Conservation (phyloP, 805 yeast genomes). For the Vanderwaltozyma polyspora region DNA sequence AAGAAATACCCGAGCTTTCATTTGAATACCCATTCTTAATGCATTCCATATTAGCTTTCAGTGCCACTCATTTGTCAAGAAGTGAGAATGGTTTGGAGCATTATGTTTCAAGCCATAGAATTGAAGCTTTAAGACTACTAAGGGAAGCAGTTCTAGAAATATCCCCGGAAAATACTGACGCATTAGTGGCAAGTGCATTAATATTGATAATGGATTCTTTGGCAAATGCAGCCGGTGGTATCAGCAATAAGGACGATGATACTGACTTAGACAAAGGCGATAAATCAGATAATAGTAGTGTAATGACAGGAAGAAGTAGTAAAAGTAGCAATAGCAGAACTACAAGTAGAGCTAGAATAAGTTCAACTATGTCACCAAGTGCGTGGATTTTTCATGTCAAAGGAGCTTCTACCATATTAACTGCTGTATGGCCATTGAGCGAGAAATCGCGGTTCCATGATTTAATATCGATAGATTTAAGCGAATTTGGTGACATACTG, state of each 20-base stretch:
- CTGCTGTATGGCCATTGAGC: slow-evolving; percentile 91
- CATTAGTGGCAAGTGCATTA: slow-evolving; percentile 84
- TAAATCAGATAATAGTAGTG: neutral
- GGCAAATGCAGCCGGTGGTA: slow-evolving; percentile 66
- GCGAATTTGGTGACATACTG: slow-evolving; percentile 67
- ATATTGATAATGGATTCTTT: slow-evolving; percentile 85
- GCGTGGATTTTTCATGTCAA: slow-evolving; percentile 97
- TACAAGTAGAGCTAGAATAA: slow-evolving; percentile 28
- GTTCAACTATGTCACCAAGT: slow-evolving; percentile 56
- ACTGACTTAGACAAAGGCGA: neutral
- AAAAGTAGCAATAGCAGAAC: slow-evolving; percentile 5
- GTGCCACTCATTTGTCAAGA: slow-evolving; percentile 83
- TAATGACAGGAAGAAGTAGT: slow-evolving; percentile 10
- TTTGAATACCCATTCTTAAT: slow-evolving; percentile 80
- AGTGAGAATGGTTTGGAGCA: slow-evolving; percentile 67
- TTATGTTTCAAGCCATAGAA: slow-evolving; percentile 75
- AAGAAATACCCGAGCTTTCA: slow-evolving; percentile 79
- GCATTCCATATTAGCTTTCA: slow-evolving; percentile 84
- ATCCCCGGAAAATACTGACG: slow-evolving; percentile 78
- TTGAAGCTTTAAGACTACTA: slow-evolving; percentile 70
- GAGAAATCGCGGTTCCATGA: slow-evolving; percentile 55
- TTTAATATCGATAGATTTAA: slow-evolving; percentile 74
- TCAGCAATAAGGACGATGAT: neutral
- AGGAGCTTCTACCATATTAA: slow-evolving; percentile 90
- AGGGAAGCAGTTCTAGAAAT: slow-evolving; percentile 81